phyloP scores from a whole-genome alignment of 768 basidiomycete species.

The Mycena vulgaris region DNA sequence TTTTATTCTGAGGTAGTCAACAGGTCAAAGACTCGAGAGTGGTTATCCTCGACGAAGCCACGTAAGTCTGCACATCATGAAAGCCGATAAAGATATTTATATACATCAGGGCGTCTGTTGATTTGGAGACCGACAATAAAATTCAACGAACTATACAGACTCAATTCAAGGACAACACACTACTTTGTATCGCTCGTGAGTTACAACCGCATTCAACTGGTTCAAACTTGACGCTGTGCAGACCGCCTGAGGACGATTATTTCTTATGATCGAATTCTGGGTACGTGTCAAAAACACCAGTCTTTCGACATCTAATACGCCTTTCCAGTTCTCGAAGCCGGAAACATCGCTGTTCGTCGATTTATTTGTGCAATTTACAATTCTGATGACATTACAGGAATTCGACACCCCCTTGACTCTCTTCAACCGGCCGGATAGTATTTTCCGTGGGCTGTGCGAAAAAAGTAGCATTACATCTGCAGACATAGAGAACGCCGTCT shows the following conservation, averaged over 20 bases:
- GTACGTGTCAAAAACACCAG: slow-evolving; percentile 2
- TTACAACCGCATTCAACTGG: slow-evolving; percentile 26
- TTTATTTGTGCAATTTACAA: not conserved
- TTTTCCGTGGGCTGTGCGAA: slow-evolving; percentile 67
- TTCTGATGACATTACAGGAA: slow-evolving; percentile 49
- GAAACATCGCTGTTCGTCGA: slow-evolving; percentile 65
- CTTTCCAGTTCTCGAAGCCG: slow-evolving; percentile 69
- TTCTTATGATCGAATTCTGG: slow-evolving; percentile 77
- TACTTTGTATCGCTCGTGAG: slow-evolving; percentile 85
- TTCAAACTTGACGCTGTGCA: slow-evolving; percentile 41
- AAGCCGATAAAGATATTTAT: not conserved
- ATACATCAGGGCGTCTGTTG: slow-evolving; percentile 71
- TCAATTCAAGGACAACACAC: slow-evolving; percentile 80
- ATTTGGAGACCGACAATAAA: slow-evolving; percentile 84
- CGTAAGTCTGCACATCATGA: slow-evolving; percentile 45
- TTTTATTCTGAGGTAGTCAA: slow-evolving; percentile 79
- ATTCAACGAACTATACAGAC: slow-evolving; percentile 86
- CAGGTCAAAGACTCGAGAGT: slow-evolving; percentile 83
- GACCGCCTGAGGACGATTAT: slow-evolving; percentile 87
- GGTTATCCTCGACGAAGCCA: slow-evolving; percentile 88
- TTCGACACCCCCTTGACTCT: slow-evolving; percentile 67
- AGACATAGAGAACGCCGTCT: slow-evolving; percentile 53
- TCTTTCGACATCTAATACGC: not conserved
- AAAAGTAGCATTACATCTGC: slow-evolving; percentile 59
- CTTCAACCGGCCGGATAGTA: slow-evolving; percentile 56